Evolutionary conservation across 495 filamentous ascomycete species (phyloP).

Genomic region (Penicillium soppii): DNA sequence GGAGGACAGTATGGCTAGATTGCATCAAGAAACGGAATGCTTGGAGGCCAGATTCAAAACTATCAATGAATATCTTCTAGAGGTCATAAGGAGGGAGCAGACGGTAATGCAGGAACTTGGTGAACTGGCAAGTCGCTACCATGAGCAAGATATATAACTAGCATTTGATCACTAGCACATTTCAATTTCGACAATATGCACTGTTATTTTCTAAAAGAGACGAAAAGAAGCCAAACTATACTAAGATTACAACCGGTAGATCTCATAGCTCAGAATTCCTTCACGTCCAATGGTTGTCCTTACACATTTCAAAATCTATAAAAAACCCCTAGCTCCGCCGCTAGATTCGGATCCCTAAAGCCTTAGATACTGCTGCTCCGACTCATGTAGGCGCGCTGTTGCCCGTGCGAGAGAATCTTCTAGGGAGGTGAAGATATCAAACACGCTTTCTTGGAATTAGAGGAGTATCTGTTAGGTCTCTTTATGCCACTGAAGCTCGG

Average conservation of each 20-base stretch:
- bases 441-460: constrained; percentile 6
- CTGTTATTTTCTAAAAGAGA: not conserved
- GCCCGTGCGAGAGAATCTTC: constrained; percentile 9
- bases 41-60: not conserved
- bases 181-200: not conserved
- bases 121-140: constrained; percentile 1
- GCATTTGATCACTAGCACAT: too few relatives aligned
- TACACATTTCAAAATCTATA: not conserved
- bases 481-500: constrained; percentile 19
- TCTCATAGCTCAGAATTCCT: not conserved
- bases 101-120: constrained; percentile 2
- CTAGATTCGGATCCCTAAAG: constrained; percentile 9
- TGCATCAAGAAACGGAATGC: not conserved
- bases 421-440: constrained; percentile 7
- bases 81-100: constrained; percentile 7
- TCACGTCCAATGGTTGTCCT: not conserved
- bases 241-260: not conserved
- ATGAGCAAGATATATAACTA: not conserved
- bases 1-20: not conserved
- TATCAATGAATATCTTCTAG: not conserved
- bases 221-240: not conserved
- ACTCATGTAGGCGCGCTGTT: constrained; percentile 9
- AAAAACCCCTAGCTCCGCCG: not conserved
- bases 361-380: constrained; percentile 9
- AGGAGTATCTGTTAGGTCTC: constrained; percentile 16